Conservation (phyloP, 306 rosid species). For the Astragalus glycyphyllos region DNA sequence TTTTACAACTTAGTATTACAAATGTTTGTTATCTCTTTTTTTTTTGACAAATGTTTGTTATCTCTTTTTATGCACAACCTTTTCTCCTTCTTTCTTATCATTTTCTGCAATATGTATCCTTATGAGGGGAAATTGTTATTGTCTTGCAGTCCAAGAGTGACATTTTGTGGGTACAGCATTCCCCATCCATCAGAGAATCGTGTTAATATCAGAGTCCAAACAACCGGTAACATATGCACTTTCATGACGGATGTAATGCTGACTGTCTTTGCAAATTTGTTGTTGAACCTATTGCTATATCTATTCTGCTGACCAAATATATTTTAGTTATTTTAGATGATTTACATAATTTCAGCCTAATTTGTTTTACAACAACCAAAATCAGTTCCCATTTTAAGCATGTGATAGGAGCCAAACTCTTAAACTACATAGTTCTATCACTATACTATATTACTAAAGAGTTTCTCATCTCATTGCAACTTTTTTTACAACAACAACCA, state of each 20-base stretch:
- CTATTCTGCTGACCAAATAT: too few species aligned
- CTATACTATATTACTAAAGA: not conserved
- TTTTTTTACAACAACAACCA: too few species aligned
- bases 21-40: too few species aligned
- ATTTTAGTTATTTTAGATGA: constrained; percentile 14
- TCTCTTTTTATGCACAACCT: not conserved
- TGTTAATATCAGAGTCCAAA: constrained; percentile 80
- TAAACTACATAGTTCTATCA: not conserved
- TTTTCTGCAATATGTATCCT: constrained; percentile 11
- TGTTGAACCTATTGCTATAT: constrained; percentile 11
- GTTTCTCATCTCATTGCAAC: not conserved
- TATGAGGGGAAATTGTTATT: constrained; percentile 28
- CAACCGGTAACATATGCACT: constrained; percentile 64
- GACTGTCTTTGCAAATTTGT: constrained; percentile 19
- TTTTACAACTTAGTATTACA: too few species aligned
- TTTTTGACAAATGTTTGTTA: not conserved
- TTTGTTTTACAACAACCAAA: not conserved
- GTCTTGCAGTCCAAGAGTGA: constrained; percentile 70
- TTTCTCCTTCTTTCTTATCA: not conserved
- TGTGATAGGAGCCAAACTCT: not conserved
- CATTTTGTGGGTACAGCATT: constrained; percentile 83
- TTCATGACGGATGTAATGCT: not conserved
- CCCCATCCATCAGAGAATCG: constrained; percentile 90
- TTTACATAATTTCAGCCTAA: constrained; percentile 4
- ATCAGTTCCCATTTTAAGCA: not conserved